Percentiles rank a stretch among this genome's conserved stretches.
phyloP scores from a whole-genome alignment of 345 rosid species.

The Passiflora organensis region DNA sequence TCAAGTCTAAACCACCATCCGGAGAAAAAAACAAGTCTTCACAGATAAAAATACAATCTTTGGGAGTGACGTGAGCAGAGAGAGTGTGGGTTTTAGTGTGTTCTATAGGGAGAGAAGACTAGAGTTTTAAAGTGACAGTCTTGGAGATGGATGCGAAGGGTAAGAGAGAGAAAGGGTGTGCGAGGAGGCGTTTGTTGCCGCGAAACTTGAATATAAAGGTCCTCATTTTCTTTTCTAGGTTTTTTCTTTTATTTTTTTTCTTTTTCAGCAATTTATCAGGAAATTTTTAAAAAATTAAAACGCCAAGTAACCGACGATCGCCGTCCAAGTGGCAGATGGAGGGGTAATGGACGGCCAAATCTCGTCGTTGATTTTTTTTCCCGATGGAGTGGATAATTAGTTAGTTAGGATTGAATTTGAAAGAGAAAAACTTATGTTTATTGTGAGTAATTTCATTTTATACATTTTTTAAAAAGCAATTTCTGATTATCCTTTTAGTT shows the following conservation, averaged over 20 bases:
- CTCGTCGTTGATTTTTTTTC: not conserved
- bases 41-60: slow-evolving; percentile 23
- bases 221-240: too few relatives aligned
- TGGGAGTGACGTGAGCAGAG: not conserved
- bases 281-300: not conserved
- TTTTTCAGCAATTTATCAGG: too few relatives aligned
- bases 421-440: too few relatives aligned
- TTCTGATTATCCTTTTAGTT: too few relatives aligned
- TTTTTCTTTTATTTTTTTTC: too few relatives aligned
- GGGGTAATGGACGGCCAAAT: not conserved
- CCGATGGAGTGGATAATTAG: not conserved
- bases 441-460: too few relatives aligned
- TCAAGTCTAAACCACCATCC: too few relatives aligned
- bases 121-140: slow-evolving; percentile 22
- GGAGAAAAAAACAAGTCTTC: too few relatives aligned
- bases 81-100: slow-evolving; percentile 16
- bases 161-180: slow-evolving; percentile 20
- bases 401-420: slow-evolving; percentile 15
- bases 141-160: slow-evolving; percentile 3
- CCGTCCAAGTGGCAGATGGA: not conserved
- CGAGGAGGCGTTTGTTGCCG: slow-evolving; percentile 48
- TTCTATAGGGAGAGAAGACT: slow-evolving; percentile 17
- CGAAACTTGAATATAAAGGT: slow-evolving; percentile 79
- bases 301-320: not conserved
- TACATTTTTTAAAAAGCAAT: too few relatives aligned